A percentile compares a stretch with the other conserved stretches of the same genome.
Conservation (phyloP, 805 yeast genomes). For the Candida sithepensis region DNA sequence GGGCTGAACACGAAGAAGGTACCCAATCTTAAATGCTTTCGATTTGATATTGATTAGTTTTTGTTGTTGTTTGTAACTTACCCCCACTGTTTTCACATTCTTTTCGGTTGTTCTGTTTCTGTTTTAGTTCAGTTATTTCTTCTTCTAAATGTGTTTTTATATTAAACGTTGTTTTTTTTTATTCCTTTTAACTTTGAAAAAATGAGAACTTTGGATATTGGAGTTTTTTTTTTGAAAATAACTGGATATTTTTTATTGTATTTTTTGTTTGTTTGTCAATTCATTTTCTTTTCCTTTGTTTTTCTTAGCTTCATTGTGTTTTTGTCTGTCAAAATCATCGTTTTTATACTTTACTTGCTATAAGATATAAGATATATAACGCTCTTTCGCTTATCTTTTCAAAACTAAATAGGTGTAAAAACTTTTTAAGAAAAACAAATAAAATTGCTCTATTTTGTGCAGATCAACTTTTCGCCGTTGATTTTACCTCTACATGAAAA, state of each 20-base stretch:
- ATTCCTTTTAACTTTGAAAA: background rate
- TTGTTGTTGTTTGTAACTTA: too few species aligned
- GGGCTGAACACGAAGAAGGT: slow-evolving; percentile 8
- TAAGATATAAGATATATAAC: background rate
- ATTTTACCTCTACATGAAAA: background rate
- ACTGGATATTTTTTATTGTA: background rate
- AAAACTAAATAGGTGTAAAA: background rate
- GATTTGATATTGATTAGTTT: too few species aligned
- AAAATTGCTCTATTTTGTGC: background rate
- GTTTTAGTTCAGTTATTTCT: background rate
- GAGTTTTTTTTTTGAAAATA: background rate
- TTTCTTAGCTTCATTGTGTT: background rate
- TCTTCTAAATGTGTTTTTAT: background rate
- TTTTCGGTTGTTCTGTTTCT: too few species aligned
- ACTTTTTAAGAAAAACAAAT: background rate
- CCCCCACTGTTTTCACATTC: too few species aligned
- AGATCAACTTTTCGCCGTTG: background rate
- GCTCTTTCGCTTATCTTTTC: background rate
- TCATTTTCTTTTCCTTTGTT: background rate
- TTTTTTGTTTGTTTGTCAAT: background rate
- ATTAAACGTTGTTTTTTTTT: background rate
- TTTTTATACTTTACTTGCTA: background rate
- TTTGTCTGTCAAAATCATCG: background rate
- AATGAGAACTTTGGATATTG: background rate
- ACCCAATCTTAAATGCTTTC: background rate